These are phyloP conservation scores for Diaporthe nobilis DNA, from an alignment of 2,329 filamentous ascomycete species.

Conservation along the genomic window DNA sequence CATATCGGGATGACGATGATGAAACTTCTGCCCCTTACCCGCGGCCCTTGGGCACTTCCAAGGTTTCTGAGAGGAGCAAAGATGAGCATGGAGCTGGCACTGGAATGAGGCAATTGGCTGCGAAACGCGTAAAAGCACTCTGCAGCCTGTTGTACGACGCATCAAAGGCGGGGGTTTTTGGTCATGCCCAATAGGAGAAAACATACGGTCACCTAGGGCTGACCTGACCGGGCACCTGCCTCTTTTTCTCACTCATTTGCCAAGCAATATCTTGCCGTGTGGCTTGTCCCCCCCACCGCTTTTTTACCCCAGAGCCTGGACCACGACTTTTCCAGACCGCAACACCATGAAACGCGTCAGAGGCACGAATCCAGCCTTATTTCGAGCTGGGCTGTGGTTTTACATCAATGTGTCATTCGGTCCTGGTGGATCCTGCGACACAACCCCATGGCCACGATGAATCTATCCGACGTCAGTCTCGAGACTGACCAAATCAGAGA, in stretches of 20 bases:
- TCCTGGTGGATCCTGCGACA: not conserved
- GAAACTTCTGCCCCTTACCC: not conserved
- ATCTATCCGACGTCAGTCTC: constrained; percentile 48
- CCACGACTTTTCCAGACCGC: not conserved
- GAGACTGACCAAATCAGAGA: constrained; percentile 70
- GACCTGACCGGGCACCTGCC: not conserved
- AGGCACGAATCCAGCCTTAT: not conserved
- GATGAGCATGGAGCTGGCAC: not conserved
- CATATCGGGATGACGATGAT: not conserved
- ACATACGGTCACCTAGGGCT: constrained; percentile 5
- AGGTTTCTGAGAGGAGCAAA: not conserved
- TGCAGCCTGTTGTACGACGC: not conserved
- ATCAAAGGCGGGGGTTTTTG: not conserved
- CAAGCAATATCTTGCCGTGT: not conserved
- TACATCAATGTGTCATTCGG: not conserved
- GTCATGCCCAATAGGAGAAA: not conserved
- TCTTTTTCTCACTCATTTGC: not conserved
- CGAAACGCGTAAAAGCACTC: not conserved
- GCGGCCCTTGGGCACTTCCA: not conserved
- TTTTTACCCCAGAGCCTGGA: not conserved
- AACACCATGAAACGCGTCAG: not conserved
- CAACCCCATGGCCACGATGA: not conserved
- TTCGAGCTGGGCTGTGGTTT: not conserved
- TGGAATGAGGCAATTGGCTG: not conserved
- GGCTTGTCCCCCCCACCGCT: not conserved